Evolutionary conservation across 139 green algal species (phyloP).

Genomic region (Ostreobium quekettii): DNA sequence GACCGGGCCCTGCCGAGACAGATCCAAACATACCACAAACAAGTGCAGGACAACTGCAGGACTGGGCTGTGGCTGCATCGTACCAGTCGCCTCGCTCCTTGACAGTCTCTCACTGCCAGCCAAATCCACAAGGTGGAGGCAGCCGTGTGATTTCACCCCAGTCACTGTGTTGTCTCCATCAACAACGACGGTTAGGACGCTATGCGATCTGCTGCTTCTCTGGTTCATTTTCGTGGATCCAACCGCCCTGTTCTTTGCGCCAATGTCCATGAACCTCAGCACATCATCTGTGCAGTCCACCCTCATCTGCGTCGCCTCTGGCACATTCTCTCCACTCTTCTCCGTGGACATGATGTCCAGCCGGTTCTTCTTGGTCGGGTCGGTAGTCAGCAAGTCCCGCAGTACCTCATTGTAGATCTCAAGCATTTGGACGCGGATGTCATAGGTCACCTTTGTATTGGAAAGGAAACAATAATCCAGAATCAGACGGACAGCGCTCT

Average conservation of each 20-base stretch:
- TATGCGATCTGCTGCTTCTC: constrained; percentile 42
- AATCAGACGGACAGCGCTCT: too few relatives aligned
- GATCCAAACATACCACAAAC: constrained; percentile 36
- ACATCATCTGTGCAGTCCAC: constrained; percentile 64
- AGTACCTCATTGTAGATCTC: constrained; percentile 96
- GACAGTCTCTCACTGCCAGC: constrained; percentile 71
- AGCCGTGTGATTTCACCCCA: constrained; percentile 37
- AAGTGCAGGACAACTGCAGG: constrained; percentile 27
- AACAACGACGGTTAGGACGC: constrained; percentile 62
- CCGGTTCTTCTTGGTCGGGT: constrained; percentile 17
- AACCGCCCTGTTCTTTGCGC: constrained; percentile 44
- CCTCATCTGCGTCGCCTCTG: constrained; percentile 55
- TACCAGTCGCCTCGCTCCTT: constrained; percentile 59
- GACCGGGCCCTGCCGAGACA: constrained; percentile 34
- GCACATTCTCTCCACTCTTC: constrained; percentile 68
- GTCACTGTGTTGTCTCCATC: constrained; percentile 41
- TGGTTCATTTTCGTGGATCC: constrained; percentile 90
- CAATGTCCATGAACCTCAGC: constrained; percentile 62
- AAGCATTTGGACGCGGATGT: constrained; percentile 77
- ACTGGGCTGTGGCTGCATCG: constrained; percentile 27
- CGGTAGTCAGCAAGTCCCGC: constrained; percentile 55
- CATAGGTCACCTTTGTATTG: constrained; percentile 47
- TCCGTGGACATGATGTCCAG: constrained; percentile 68
- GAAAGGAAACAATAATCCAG: not conserved
- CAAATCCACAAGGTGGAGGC: constrained; percentile 69